Evolutionary conservation across 2,329 filamentous ascomycete genomes (phyloP).

Genomic region (Epichloe brachyelytri): DNA sequence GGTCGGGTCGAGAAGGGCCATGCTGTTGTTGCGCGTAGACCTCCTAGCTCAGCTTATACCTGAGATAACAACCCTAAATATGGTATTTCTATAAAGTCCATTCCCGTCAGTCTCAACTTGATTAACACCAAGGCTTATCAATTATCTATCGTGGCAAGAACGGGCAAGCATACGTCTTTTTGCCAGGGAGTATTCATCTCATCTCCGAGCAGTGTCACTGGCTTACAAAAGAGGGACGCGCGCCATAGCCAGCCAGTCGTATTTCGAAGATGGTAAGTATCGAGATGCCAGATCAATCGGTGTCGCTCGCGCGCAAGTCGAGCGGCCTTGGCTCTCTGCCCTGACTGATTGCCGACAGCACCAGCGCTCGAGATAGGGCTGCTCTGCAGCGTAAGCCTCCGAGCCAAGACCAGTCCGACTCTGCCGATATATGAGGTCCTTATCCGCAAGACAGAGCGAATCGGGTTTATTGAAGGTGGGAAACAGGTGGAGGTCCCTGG

Average conservation of each 20-base stretch:
- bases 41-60: background rate
- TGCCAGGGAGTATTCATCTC: slow-evolving; percentile 1
- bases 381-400: background rate
- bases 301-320: background rate
- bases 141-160: background rate
- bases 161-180: slow-evolving; percentile 1
- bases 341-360: background rate
- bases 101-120: background rate
- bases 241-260: slow-evolving; percentile 2
- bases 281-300: background rate
- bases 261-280: background rate
- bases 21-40: slow-evolving; percentile 16
- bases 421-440: background rate
- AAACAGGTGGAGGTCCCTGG: background rate
- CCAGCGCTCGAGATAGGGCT: background rate
- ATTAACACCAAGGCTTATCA: background rate
- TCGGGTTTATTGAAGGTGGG: background rate
- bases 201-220: slow-evolving; percentile 1
- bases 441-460: background rate
- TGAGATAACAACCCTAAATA: background rate
- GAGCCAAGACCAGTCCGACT: background rate
- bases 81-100: background rate
- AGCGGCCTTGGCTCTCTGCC: background rate
- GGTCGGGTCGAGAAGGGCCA: slow-evolving; percentile 60
- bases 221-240: background rate